A percentile compares a stretch with the other conserved stretches of the same genome.
Conservation (phyloP, 768 basidiomycete species). For the Chlorophyllum brunneum region DNA sequence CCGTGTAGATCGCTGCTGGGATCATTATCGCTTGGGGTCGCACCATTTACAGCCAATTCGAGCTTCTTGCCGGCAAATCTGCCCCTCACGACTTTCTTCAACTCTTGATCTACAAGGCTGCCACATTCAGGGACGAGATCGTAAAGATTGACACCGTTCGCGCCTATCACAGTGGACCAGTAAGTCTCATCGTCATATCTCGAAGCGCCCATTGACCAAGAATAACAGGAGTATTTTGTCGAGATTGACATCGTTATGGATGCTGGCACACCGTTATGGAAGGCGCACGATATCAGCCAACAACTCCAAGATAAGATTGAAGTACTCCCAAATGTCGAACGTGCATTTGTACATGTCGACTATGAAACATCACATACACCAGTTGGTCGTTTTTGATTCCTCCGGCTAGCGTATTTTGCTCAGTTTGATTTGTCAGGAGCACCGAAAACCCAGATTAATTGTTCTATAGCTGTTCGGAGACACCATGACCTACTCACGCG, state of each 20-base stretch:
- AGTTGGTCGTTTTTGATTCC: slow-evolving; percentile 24
- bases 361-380: slow-evolving; percentile 83
- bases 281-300: slow-evolving; percentile 83
- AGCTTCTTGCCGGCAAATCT: slow-evolving; percentile 85
- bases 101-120: slow-evolving; percentile 87
- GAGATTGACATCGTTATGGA: slow-evolving; percentile 96
- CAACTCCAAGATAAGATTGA: slow-evolving; percentile 87
- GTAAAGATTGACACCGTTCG: slow-evolving; percentile 87
- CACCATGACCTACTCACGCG: neutral
- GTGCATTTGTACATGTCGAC: slow-evolving; percentile 95
- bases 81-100: slow-evolving; percentile 90
- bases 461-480: slow-evolving; percentile 15
- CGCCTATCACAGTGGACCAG: slow-evolving; percentile 75
- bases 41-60: slow-evolving; percentile 80
- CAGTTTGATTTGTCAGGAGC: slow-evolving; percentile 34
- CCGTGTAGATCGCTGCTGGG: slow-evolving; percentile 63
- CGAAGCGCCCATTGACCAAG: slow-evolving; percentile 44
- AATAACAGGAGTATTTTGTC: slow-evolving; percentile 76
- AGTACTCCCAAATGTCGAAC: slow-evolving; percentile 81
- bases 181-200: slow-evolving; percentile 12
- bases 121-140: slow-evolving; percentile 86
- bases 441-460: slow-evolving; percentile 37
- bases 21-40: slow-evolving; percentile 75
- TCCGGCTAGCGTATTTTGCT: neutral
- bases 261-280: slow-evolving; percentile 83